A percentile compares a stretch with the other conserved stretches of the same genome.
Evolutionary conservation across 2,329 filamentous ascomycete species (phyloP).

Genomic region (Fusarium pseudonygamai): DNA sequence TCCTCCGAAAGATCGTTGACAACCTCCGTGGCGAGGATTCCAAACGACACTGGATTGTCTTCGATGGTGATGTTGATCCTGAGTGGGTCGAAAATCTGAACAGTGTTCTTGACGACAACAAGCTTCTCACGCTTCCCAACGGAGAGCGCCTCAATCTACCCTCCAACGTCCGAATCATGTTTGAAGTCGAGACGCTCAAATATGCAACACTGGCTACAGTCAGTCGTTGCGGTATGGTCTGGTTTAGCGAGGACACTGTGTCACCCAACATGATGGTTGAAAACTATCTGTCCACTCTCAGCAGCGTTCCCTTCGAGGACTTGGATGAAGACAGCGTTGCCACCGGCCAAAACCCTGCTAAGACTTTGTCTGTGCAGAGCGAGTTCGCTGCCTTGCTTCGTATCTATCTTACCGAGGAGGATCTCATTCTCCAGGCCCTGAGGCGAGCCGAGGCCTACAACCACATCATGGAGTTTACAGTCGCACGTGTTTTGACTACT

Average conservation of each 20-base stretch:
- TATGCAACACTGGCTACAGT: slow-evolving; percentile 99
- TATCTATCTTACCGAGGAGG: slow-evolving; percentile 77
- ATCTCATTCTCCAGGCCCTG: slow-evolving; percentile 82
- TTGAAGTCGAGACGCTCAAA: slow-evolving; percentile 97
- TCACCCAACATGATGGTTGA: slow-evolving; percentile 90
- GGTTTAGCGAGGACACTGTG: slow-evolving; percentile 99
- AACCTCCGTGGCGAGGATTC: slow-evolving; percentile 96
- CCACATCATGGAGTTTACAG: slow-evolving; percentile 99
- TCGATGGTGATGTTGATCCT: slow-evolving; percentile 98
- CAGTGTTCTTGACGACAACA: slow-evolving; percentile 99
- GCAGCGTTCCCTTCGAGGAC: slow-evolving; percentile 88
- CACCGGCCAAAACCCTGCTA: slow-evolving; percentile 78
- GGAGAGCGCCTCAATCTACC: slow-evolving; percentile 97
- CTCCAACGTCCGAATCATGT: slow-evolving; percentile 97
- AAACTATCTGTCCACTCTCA: slow-evolving; percentile 88
- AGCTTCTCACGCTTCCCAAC: slow-evolving; percentile 94
- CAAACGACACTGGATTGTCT: slow-evolving; percentile 99
- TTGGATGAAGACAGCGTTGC: slow-evolving; percentile 90
- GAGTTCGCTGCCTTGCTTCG: slow-evolving; percentile 83
- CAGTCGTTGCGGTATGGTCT: slow-evolving; percentile 99
- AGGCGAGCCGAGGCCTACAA: slow-evolving; percentile 80
- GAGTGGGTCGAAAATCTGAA: slow-evolving; percentile 99
- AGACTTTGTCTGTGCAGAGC: slow-evolving; percentile 80
- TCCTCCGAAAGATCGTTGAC: slow-evolving; percentile 97
- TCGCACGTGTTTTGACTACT: slow-evolving; percentile 88